Conservation (phyloP, 169 alveolate genomes). For the Neospora caninum region DNA sequence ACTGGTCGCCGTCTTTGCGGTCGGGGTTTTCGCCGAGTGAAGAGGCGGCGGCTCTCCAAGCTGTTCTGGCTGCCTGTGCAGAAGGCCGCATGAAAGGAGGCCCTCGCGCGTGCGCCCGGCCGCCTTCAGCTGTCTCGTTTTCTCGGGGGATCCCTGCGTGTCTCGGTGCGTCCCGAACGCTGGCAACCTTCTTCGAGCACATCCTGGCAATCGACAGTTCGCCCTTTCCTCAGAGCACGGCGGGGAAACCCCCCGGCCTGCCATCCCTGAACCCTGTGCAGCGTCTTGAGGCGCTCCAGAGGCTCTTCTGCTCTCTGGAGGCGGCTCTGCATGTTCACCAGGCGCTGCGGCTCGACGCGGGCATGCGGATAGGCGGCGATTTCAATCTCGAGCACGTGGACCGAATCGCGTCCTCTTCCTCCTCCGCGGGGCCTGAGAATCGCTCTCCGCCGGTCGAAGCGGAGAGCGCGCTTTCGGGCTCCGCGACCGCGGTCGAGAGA, state of each 20-base stretch:
- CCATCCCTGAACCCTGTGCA: background rate
- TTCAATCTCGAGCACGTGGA: background rate
- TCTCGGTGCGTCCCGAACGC: background rate
- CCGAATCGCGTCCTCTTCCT: background rate
- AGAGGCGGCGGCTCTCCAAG: background rate
- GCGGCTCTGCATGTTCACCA: background rate
- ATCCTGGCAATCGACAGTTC: background rate
- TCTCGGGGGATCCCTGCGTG: background rate
- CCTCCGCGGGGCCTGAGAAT: background rate
- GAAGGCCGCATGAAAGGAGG: too few species aligned
- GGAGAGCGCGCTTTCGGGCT: too few species aligned
- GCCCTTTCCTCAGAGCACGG: background rate
- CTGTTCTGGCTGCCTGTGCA: too few species aligned
- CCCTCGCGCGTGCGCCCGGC: too few species aligned
- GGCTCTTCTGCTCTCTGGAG: background rate
- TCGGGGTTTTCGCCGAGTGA: background rate
- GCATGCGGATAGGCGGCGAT: background rate
- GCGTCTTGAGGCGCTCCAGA: background rate
- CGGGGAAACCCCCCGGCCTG: background rate
- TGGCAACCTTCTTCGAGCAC: background rate
- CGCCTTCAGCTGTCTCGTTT: background rate
- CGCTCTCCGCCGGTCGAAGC: background rate
- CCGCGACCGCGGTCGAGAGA: background rate
- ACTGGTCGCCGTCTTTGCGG: background rate
- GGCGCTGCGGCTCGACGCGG: conserved; percentile 7